phyloP scores from a whole-genome alignment of 2,329 filamentous ascomycete species.

The Aspergillus arachidicola region DNA sequence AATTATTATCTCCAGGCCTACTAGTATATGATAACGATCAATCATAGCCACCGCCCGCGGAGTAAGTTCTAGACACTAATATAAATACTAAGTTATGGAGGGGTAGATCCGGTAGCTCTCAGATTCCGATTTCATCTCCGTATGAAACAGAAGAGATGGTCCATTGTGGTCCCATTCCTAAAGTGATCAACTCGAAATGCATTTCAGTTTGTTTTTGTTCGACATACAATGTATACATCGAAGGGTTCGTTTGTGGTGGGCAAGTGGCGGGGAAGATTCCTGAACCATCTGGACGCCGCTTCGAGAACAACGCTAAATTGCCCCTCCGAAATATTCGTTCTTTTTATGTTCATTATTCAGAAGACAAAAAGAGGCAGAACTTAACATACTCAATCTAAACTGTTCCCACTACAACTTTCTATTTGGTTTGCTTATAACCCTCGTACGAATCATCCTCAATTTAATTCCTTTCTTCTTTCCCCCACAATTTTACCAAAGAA shows the following conservation, averaged over 20 bases:
- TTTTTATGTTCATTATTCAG: neutral
- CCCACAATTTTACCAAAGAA: conserved; percentile 4
- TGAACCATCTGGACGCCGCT: conserved; percentile 27
- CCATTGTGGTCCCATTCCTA: neutral
- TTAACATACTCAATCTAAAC: neutral
- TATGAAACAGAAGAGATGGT: neutral
- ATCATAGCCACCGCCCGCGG: neutral
- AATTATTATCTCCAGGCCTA: neutral
- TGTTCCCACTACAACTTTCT: neutral
- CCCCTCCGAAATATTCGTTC: neutral
- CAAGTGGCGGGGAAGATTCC: conserved; percentile 14
- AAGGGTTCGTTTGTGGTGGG: neutral
- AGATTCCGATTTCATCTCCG: neutral
- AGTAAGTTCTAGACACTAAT: no score
- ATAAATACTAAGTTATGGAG: neutral
- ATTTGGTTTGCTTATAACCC: conserved; percentile 3
- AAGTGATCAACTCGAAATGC: neutral
- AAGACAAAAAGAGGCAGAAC: neutral
- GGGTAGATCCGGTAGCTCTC: neutral
- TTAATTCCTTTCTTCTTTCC: neutral
- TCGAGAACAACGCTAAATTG: conserved; percentile 13
- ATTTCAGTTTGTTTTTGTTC: neutral
- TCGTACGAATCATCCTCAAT: neutral
- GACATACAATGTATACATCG: neutral
- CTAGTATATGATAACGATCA: neutral